A percentile compares a stretch with the other conserved stretches of the same genome.
Evolutionary conservation across 768 basidiomycete species (phyloP).

Genomic region (Amanita muscaria): DNA sequence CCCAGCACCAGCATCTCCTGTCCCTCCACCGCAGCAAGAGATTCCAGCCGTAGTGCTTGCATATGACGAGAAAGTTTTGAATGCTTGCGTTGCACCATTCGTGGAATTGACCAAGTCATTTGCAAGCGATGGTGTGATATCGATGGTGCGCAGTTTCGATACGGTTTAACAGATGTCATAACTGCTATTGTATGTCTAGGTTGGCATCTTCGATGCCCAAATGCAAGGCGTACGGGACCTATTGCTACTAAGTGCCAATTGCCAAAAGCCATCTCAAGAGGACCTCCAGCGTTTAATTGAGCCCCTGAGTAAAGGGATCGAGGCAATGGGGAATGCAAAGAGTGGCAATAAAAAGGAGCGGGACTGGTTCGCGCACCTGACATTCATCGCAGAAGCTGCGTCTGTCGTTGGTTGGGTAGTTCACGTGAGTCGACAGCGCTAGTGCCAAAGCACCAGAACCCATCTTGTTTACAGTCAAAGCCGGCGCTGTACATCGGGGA

Average conservation of each 20-base stretch:
- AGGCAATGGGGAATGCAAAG: conserved; percentile 71
- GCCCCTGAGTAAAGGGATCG: conserved; percentile 65
- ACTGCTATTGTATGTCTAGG: conserved; percentile 32
- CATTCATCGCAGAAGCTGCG: conserved; percentile 74
- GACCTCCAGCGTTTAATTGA: conserved; percentile 48
- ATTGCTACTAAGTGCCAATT: conserved; percentile 56
- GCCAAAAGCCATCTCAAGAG: conserved; percentile 71
- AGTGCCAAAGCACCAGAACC: not conserved
- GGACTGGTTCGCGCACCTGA: conserved; percentile 78
- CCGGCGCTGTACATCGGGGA: conserved; percentile 76
- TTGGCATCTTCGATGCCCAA: conserved; percentile 54
- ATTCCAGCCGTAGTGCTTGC: conserved; percentile 55
- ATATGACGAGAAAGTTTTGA: conserved; percentile 66
- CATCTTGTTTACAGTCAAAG: conserved; percentile 43
- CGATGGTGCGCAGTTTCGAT: conserved; percentile 51
- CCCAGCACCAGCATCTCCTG: conserved; percentile 28
- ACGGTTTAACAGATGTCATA: conserved; percentile 4
- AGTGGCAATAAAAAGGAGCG: conserved; percentile 73
- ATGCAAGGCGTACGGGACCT: conserved; percentile 62
- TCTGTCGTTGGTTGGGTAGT: conserved; percentile 84
- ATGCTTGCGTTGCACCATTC: conserved; percentile 68
- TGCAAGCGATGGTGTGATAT: conserved; percentile 57
- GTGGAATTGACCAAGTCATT: conserved; percentile 63
- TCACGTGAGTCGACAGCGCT: conserved; percentile 44
- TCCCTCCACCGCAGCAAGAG: conserved; percentile 26